Conservation (phyloP, 2,329 filamentous ascomycete genomes). For the Bimuria novae-zelandiae region DNA sequence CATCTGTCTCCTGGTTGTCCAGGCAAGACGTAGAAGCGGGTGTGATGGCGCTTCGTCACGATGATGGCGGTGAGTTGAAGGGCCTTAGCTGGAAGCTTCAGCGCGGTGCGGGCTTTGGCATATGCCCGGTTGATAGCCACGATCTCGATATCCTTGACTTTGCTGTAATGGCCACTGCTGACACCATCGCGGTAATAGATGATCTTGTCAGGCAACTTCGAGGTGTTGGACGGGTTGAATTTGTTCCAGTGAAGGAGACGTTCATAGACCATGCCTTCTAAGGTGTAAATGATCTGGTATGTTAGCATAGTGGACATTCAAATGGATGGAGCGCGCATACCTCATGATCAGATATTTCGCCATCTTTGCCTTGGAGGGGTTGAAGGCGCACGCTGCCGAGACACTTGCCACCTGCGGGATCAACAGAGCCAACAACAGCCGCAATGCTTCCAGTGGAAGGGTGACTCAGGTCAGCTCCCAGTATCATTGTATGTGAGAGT, state of each 20-base stretch:
- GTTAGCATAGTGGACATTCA: not conserved
- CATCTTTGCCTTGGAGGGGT: not conserved
- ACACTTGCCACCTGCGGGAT: conserved; percentile 38
- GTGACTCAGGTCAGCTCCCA: conserved; percentile 53
- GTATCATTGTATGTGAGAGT: conserved; percentile 38
- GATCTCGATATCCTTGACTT: conserved; percentile 31
- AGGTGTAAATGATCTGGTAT: conserved; percentile 16
- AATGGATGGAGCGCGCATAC: not conserved
- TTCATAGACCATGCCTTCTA: conserved; percentile 21
- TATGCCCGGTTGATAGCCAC: conserved; percentile 30
- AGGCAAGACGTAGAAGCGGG: conserved; percentile 44
- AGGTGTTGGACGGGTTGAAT: not conserved
- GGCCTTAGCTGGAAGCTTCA: not conserved
- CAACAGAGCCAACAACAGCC: conserved; percentile 29
- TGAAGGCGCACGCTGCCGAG: conserved; percentile 46
- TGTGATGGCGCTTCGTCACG: conserved; percentile 49
- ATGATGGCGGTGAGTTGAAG: conserved; percentile 39
- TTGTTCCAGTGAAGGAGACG: conserved; percentile 17
- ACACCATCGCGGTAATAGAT: conserved; percentile 37
- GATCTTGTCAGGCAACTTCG: conserved; percentile 21
- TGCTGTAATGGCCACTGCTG: conserved; percentile 19
- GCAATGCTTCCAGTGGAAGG: not conserved
- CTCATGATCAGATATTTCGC: conserved; percentile 20
- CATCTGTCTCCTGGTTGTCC: not conserved
- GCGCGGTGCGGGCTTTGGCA: not conserved